Conservation (phyloP, 2,329 filamentous ascomycete species). For the Talaromyces piceae region DNA sequence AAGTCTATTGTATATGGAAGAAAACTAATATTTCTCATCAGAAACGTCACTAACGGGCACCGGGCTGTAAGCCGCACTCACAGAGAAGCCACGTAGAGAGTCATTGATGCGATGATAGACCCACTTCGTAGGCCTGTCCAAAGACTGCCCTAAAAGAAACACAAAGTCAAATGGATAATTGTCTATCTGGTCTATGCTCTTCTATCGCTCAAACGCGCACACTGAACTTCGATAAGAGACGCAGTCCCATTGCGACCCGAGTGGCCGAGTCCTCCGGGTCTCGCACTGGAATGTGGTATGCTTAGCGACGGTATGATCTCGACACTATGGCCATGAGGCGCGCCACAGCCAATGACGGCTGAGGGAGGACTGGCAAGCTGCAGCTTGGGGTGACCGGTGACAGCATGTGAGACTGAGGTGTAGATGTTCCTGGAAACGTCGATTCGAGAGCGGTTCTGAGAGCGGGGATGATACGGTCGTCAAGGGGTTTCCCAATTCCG, state of each 20-base stretch:
- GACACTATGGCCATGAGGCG: not conserved
- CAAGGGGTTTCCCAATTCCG: too few relatives aligned
- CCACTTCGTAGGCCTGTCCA: too few relatives aligned
- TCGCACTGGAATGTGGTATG: not conserved
- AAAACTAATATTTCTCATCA: conserved; percentile 18
- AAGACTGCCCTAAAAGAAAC: not conserved
- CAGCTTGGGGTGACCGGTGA: not conserved
- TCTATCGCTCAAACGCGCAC: not conserved
- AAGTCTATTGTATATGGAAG: conserved; percentile 33
- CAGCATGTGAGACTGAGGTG: not conserved
- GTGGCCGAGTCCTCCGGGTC: not conserved
- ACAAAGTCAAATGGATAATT: not conserved
- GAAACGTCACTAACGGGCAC: not conserved
- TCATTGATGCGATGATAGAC: conserved; percentile 23
- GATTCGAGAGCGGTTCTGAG: too few relatives aligned
- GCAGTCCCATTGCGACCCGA: not conserved
- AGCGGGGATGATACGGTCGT: too few relatives aligned
- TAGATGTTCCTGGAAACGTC: not conserved
- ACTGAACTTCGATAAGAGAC: not conserved
- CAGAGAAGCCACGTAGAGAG: conserved; percentile 30
- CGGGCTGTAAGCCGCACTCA: conserved; percentile 16
- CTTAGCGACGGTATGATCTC: not conserved
- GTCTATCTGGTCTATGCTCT: not conserved
- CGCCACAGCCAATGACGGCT: not conserved
- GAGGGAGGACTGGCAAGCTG: not conserved